Base-by-base conservation (phyloP, 768 basidiomycete genomes). In the Pulveroboletus sp. region DNA sequence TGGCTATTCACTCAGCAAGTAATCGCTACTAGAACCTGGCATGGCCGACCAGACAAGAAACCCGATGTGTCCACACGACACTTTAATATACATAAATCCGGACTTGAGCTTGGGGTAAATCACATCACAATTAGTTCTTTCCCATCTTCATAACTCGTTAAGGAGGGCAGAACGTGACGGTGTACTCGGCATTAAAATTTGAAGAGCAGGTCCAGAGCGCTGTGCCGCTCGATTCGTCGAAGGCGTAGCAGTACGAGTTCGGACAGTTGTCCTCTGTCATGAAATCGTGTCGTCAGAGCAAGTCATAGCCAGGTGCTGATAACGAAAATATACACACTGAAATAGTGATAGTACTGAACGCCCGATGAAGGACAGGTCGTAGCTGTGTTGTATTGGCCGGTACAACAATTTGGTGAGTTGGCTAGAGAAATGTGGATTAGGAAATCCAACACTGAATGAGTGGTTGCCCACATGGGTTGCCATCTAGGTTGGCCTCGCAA, bases 321-420 rank as follows among this genome's bases (percentile, higher is more conserved):
- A 32, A 30, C 11, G 33, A 43, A 26, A 26, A 33, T 40, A 39
- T 33, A 58, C 62, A 46, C 36, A 75, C 76, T 80, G 67, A 78
- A 79, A 65, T 75, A 79, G 47, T 54, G 62, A 57, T 75, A 75
- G 57, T 66, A 71, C 17, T 46, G 53, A 8, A 74, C 71, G 18
- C 70, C 71, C 4, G 77, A 77, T 11, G 70, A 54, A 13, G 81
- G 83, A 62, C 84, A 86, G 0, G 81, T 83, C 9, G 58, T 65
- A 1, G 80, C 65, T 5, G 78, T 81, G 62, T 64, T 67, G 65
- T 76, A 70, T 37, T 61, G 64, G 9, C 85, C 85, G 14, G 76
- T 76, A 70, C 84, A 87, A 65, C 84, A 86, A 59, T 84, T 82
- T 5, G 73, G 65, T 21, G 81, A 82, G 67, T 86, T 76, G 31